These are phyloP conservation scores for Clarireedia hainanense DNA, from an alignment of 2,329 filamentous ascomycete species.

Conservation along the genomic window DNA sequence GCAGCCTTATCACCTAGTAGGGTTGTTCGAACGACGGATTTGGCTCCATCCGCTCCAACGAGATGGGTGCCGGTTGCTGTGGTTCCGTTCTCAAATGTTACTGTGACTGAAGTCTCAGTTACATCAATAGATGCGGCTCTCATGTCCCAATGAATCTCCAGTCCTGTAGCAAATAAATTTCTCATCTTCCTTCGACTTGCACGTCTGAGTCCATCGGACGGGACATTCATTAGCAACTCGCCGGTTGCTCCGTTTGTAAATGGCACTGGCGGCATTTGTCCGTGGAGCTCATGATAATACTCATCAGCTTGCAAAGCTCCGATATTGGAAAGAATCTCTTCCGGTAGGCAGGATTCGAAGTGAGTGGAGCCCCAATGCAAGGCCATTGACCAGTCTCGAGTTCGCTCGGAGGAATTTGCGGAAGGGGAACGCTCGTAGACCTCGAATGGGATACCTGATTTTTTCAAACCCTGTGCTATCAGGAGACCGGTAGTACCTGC, in stretches of 20 bases:
- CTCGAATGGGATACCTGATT: not conserved
- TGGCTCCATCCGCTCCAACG: slow-evolving; percentile 33
- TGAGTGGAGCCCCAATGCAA: not conserved
- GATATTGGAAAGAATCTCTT: not conserved
- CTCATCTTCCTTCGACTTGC: slow-evolving; percentile 1
- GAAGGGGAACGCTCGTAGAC: not conserved
- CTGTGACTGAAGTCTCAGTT: not conserved
- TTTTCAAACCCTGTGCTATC: slow-evolving; percentile 3
- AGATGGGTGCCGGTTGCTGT: slow-evolving; percentile 27
- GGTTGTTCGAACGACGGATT: slow-evolving; percentile 27
- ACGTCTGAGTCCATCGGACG: not conserved
- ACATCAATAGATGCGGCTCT: not conserved
- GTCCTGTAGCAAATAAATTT: not conserved
- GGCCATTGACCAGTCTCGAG: slow-evolving; percentile 5
- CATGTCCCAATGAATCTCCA: not conserved
- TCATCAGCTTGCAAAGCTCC: not conserved
- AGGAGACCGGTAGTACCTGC: slow-evolving; percentile 1
- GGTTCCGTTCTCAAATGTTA: not conserved
- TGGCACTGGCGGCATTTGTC: not conserved
- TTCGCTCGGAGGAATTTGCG: not conserved
- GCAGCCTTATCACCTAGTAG: slow-evolving; percentile 14
- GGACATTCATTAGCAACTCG: not conserved
- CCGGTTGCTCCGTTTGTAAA: not conserved
- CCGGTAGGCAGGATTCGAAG: not conserved
- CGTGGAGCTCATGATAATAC: not conserved